These are phyloP conservation scores for Cyclotella cryptica DNA, from an alignment of 108 stramenopile genomes.

Conservation along the genomic window DNA sequence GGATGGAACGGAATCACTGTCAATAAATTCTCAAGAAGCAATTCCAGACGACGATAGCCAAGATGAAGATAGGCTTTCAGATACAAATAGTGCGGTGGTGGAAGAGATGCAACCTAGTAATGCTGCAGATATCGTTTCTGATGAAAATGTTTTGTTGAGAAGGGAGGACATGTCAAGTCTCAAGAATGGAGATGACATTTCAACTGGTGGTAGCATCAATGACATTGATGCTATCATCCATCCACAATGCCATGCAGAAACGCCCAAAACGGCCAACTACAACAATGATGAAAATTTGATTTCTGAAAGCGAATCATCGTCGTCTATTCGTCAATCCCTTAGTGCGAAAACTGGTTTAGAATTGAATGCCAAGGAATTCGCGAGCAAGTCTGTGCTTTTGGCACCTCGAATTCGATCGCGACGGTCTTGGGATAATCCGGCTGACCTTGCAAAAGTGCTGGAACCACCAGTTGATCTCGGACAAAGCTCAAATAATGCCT, in stretches of 20 bases:
- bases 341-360: no score
- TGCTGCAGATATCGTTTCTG: not conserved
- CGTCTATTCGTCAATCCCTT: not conserved
- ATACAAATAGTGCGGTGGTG: not conserved
- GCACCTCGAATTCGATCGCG: not conserved
- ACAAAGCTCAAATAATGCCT: not conserved
- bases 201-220: not conserved
- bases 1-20: not conserved
- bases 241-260: no score
- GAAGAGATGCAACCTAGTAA: not conserved
- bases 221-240: no score
- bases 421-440: not conserved
- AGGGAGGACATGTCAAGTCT: not conserved
- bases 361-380: not conserved
- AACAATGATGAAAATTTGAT: no score
- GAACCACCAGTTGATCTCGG: not conserved
- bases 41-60: conserved; percentile 1
- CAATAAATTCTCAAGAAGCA: not conserved
- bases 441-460: not conserved
- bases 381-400: not conserved
- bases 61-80: not conserved
- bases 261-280: no score
- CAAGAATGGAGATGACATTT: not conserved
- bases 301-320: not conserved
- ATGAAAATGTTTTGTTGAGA: not conserved